phyloP scores from a whole-genome alignment of 2,329 filamentous ascomycete species.

The Fusarium graminum region DNA sequence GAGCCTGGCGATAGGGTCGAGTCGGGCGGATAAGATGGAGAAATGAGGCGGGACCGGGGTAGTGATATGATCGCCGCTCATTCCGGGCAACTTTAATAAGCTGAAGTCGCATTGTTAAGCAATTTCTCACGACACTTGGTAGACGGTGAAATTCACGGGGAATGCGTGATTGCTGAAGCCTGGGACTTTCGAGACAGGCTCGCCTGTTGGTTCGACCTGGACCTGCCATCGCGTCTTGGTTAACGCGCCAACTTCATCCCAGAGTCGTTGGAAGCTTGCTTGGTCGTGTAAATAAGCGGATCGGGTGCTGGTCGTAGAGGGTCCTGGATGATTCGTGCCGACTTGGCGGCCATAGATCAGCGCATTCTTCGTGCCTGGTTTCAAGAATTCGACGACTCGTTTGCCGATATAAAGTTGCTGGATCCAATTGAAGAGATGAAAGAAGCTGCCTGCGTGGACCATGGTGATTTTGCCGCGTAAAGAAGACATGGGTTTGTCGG shows the following conservation, averaged over 20 bases:
- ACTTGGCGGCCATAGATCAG: conserved; percentile 67
- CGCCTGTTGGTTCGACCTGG: conserved; percentile 54
- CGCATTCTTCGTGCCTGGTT: conserved; percentile 58
- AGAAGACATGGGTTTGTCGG: conserved; percentile 52
- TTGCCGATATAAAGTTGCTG: conserved; percentile 61
- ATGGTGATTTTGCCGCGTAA: conserved; percentile 60
- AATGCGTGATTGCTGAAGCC: conserved; percentile 47
- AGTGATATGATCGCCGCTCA: conserved; percentile 19
- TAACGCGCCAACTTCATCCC: conserved; percentile 64
- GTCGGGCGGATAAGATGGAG: conserved; percentile 18
- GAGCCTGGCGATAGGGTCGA: conserved; percentile 32
- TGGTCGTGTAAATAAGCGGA: conserved; percentile 63
- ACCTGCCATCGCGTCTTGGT: conserved; percentile 65
- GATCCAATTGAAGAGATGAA: conserved; percentile 63
- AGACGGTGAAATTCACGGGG: conserved; percentile 54
- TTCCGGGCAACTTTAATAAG: conserved; percentile 11
- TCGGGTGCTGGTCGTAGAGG: conserved; percentile 35
- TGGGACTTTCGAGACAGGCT: conserved; percentile 44
- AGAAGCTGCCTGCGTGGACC: conserved; percentile 64
- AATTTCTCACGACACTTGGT: conserved; percentile 51
- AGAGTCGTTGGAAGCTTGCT: conserved; percentile 64
- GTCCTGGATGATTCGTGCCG: conserved; percentile 53
- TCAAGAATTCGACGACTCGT: conserved; percentile 61
- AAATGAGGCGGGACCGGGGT: conserved; percentile 35
- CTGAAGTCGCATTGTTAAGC: conserved; percentile 3